Evolutionary conservation across 768 basidiomycete genomes (phyloP).

Genomic region (Suillus occidentalis): DNA sequence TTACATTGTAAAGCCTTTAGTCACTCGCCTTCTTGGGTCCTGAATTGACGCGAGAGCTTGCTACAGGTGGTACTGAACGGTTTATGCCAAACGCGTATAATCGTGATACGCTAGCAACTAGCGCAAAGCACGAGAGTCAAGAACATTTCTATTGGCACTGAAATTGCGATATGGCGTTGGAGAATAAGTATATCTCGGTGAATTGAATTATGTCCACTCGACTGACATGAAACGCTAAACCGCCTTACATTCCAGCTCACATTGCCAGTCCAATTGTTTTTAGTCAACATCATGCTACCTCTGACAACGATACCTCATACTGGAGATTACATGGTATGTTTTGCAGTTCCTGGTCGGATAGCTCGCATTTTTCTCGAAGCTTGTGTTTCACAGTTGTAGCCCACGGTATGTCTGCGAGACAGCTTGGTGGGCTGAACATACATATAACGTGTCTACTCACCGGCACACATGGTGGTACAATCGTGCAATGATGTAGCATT

Average conservation of each 20-base stretch:
- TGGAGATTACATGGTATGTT: not conserved
- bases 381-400: not conserved
- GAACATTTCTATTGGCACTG: not conserved
- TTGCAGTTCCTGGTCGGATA: not conserved
- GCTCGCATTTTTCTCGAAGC: not conserved
- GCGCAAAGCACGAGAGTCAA: not conserved
- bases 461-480: not conserved
- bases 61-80: not conserved
- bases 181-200: not conserved
- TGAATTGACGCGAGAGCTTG: not conserved
- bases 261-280: not conserved
- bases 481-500: not conserved
- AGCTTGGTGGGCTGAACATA: not conserved
- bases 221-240: not conserved
- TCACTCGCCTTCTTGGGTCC: not conserved
- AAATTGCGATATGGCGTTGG: not conserved
- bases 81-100: not conserved
- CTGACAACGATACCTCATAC: not conserved
- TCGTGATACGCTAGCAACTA: not conserved
- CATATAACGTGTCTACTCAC: not conserved
- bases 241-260: not conserved
- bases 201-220: not conserved
- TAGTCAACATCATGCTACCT: not conserved
- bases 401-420: not conserved
- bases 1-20: not conserved